Evolutionary conservation across 352 stramenopile species (phyloP).

Genomic region (Blastocystis sp.): DNA sequence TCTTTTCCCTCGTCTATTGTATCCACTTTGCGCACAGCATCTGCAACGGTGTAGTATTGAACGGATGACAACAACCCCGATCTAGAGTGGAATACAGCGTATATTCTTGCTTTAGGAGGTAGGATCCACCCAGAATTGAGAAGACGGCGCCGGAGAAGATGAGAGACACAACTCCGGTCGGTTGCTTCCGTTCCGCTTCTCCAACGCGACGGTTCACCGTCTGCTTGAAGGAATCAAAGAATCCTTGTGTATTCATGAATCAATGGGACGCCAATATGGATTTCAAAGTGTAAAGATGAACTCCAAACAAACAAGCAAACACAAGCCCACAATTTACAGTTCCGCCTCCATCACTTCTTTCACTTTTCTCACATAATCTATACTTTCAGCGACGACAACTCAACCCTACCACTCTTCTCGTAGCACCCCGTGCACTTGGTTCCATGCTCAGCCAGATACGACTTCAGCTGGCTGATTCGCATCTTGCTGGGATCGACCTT

Average conservation of each 20-base stretch:
- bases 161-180: background rate
- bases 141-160: slow-evolving; percentile 33
- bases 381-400: background rate
- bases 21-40: slow-evolving; percentile 5
- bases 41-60: background rate
- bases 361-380: slow-evolving; percentile 56
- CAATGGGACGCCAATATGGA: background rate
- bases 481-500: slow-evolving; percentile 42
- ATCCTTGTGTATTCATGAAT: background rate
- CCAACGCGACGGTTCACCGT: background rate
- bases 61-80: background rate
- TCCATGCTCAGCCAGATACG: slow-evolving; percentile 44
- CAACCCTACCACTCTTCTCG: slow-evolving; percentile 44
- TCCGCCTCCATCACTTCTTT: slow-evolving; percentile 50
- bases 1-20: background rate
- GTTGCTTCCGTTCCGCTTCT: background rate
- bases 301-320: background rate
- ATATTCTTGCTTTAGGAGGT: background rate
- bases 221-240: background rate
- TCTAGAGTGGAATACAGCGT: background rate
- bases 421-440: slow-evolving; percentile 51
- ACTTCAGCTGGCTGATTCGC: slow-evolving; percentile 50
- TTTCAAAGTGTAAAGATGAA: background rate
- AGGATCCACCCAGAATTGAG: background rate
- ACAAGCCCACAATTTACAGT: slow-evolving; percentile 35